A percentile compares a stretch with the other conserved stretches of the same genome.
phyloP scores from a whole-genome alignment of 2,329 filamentous ascomycete genomes.

The Amauroascus verrucosus region DNA sequence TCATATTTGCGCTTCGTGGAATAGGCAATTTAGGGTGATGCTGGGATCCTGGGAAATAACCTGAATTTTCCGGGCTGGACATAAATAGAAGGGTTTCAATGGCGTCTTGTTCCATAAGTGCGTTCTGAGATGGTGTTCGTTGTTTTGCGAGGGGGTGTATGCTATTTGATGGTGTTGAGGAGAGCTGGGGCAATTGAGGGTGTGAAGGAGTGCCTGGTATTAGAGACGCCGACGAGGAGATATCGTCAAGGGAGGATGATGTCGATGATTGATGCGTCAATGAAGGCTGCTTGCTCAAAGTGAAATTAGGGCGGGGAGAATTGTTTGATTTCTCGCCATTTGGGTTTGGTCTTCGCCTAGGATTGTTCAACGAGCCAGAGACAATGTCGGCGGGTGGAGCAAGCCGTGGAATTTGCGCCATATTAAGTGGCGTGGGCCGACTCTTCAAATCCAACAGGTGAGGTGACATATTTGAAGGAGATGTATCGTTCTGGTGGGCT shows the following conservation, averaged over 20 bases:
- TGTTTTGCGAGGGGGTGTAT: constrained; percentile 21
- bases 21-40: constrained; percentile 13
- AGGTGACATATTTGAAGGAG: not conserved
- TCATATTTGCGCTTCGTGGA: constrained; percentile 8
- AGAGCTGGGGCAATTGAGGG: constrained; percentile 20
- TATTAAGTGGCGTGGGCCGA: constrained; percentile 11
- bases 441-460: not conserved
- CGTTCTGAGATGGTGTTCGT: constrained; percentile 34
- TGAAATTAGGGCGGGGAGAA: constrained; percentile 2
- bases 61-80: constrained; percentile 42
- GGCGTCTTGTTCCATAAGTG: constrained; percentile 41
- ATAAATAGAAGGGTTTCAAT: constrained; percentile 43
- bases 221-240: constrained; percentile 10
- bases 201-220: constrained; percentile 26
- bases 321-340: constrained; percentile 19
- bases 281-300: not conserved
- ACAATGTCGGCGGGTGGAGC: constrained; percentile 38
- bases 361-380: constrained; percentile 23
- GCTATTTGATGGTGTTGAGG: constrained; percentile 18
- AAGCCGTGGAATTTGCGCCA: constrained; percentile 25
- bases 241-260: constrained; percentile 18
- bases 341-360: constrained; percentile 31
- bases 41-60: constrained; percentile 31
- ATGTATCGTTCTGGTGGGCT: not conserved
- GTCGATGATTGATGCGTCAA: constrained; percentile 15